Base-by-base conservation (phyloP, 78 protist genomes). In the Anaeramoeba flamelloides region DNA sequence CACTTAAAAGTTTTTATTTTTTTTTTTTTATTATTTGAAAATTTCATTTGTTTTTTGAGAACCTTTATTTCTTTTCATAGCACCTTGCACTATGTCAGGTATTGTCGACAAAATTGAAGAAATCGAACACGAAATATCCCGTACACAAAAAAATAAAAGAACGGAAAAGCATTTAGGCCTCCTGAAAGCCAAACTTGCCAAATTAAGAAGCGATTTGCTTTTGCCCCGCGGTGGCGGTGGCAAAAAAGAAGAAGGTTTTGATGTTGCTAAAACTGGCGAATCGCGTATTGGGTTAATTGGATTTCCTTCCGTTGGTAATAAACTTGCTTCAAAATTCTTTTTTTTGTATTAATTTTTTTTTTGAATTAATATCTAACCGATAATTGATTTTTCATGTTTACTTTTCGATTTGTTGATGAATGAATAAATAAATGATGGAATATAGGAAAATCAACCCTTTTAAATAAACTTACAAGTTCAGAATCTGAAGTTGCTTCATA, bases 261-360 rank as follows among this genome's bases (percentile, higher is more conserved):
- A 88, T 0, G 94, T 90, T 8, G 33, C 26, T 75, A 90, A 89
- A 78, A n/a, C 38, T 26, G 90, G 96, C 36, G 91, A 87, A 69
- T 91, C 91, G n/a, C 80, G 93, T 0, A 84, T 89, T 0, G 93
- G 90, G 22, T n/a, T 92, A 0, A 76, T 92, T 0, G 96, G 96
- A 37, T 92, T 92, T 34, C 96, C 96, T 1, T 88, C 92, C 17
- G 96, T 87, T 32, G 93, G 92, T 83, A n/a, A 3, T 86, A 87
- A 79, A 79, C 89, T 0, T 85, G 91, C 0, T 32, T 86, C 12
- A 2, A 36, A 38, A 1, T 38, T 26, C 80, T 78, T 34, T 3
- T 2, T 22, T 78, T 2, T 34, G 26, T 3, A 34, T 1, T 1
- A 22, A 75, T n/a, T 4, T 80, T 8, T 1, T 39, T 38, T 2